A percentile compares a stretch with the other conserved stretches of the same genome.
phyloP scores from a whole-genome alignment of 345 rosid species.

The Salix caprea region DNA sequence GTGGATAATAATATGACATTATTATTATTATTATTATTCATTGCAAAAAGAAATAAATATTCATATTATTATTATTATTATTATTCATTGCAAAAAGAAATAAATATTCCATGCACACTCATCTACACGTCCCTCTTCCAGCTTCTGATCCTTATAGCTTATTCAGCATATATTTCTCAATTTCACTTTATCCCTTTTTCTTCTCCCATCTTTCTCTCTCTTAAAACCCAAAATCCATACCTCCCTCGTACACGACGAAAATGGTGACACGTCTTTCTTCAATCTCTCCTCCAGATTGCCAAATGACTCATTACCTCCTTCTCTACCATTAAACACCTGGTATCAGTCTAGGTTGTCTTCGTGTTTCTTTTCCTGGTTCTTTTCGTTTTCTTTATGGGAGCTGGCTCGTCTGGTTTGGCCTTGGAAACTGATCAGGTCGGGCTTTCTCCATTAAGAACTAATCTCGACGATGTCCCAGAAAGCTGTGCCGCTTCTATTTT shows the following conservation, averaged over 20 bases:
- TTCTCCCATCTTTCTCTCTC: background rate
- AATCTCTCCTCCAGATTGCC: slow-evolving; percentile 36
- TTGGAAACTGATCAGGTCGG: slow-evolving; percentile 12
- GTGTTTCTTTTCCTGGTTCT: background rate
- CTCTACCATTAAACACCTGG: slow-evolving; percentile 40
- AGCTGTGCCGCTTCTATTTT: slow-evolving; percentile 58
- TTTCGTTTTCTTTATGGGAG: slow-evolving; percentile 49
- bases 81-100: no score
- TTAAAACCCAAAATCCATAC: slow-evolving; percentile 13
- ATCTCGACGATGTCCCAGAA: slow-evolving; percentile 69
- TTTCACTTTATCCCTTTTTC: slow-evolving; percentile 12
- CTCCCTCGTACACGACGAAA: slow-evolving; percentile 26
- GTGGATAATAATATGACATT: background rate
- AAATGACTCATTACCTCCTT: slow-evolving; percentile 45
- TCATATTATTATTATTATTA: background rate
- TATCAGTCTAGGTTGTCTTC: background rate
- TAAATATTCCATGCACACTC: slow-evolving; percentile 27
- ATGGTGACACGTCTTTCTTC: slow-evolving; percentile 39
- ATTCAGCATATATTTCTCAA: background rate
- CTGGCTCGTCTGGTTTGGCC: slow-evolving; percentile 39
- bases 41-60: background rate
- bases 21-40: background rate
- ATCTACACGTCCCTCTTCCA: slow-evolving; percentile 16
- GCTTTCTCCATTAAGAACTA: slow-evolving; percentile 7
- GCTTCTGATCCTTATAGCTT: background rate